Conservation (phyloP, 331 rosid genomes). For the Cydonia oblonga region DNA sequence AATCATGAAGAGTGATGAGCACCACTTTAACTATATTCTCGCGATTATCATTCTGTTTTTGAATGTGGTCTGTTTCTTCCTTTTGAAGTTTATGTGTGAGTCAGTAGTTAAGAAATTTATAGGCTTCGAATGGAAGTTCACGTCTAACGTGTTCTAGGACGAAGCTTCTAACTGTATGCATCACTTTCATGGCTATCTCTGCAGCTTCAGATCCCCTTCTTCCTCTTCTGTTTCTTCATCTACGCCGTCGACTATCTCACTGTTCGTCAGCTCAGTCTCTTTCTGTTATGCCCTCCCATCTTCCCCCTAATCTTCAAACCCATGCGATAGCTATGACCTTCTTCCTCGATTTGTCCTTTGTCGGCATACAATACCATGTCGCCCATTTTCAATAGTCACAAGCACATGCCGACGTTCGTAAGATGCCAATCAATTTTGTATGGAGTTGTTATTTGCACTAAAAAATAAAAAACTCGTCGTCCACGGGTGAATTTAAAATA, state of each 20-base stretch:
- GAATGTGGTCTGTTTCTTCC: background rate
- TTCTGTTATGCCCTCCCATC: background rate
- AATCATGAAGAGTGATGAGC: too few species aligned
- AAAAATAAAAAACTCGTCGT: too few species aligned
- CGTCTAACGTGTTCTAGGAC: background rate
- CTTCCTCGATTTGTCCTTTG: too few species aligned
- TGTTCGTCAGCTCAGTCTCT: background rate
- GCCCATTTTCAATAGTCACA: too few species aligned
- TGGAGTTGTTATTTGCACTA: too few species aligned
- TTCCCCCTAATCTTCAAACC: too few species aligned
- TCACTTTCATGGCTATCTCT: background rate
- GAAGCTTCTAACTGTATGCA: background rate
- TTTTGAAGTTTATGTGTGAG: background rate
- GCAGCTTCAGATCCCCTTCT: background rate
- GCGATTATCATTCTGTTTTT: background rate
- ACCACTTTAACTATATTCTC: background rate
- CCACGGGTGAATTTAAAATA: too few species aligned
- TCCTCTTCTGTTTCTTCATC: background rate
- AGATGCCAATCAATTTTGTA: too few species aligned
- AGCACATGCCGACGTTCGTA: too few species aligned
- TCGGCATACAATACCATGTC: too few species aligned
- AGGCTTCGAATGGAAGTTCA: background rate
- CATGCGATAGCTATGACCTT: too few species aligned
- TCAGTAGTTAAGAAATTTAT: background rate
- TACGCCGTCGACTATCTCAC: background rate